Percentiles rank a stretch among this genome's conserved stretches.
Conservation (phyloP, 1,284 basidiomycete genomes). For the Pseudozyma hubeiensis region DNA sequence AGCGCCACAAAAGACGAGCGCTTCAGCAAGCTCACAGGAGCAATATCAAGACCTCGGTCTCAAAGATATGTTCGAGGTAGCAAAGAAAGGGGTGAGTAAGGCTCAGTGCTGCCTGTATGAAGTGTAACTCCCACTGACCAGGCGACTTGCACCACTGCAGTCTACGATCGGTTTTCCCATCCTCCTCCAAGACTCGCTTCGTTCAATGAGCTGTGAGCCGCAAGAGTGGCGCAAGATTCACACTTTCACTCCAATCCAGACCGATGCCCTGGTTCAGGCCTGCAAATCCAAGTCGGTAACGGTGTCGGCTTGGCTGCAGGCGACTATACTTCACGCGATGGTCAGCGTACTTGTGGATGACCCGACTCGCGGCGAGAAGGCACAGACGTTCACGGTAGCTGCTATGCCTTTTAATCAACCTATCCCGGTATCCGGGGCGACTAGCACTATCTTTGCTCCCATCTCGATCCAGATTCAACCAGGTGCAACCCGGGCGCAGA, state of each 20-base stretch:
- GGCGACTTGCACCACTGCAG: neutral
- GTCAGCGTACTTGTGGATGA: neutral
- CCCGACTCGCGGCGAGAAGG: neutral
- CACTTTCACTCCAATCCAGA: neutral
- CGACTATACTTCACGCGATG: slow-evolving; percentile 1
- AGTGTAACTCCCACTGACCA: too few relatives aligned
- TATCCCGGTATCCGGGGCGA: neutral
- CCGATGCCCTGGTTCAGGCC: neutral
- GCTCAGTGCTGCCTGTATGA: neutral
- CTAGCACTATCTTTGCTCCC: slow-evolving; percentile 3
- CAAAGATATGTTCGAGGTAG: slow-evolving; percentile 7
- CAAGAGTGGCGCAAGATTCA: neutral
- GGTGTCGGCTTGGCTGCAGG: slow-evolving; percentile 3
- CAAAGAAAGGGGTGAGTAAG: slow-evolving; percentile 5
- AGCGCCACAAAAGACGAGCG: neutral
- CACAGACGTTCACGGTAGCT: slow-evolving; percentile 5
- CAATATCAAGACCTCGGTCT: neutral
- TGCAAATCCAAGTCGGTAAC: slow-evolving; percentile 5
- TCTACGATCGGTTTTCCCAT: slow-evolving; percentile 3
- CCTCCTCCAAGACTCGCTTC: neutral
- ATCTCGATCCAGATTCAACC: neutral
- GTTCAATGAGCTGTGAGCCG: neutral
- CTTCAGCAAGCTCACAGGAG: neutral
- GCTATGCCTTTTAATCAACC: slow-evolving; percentile 8
- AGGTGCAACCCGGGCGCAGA: neutral